Evolutionary conservation across 345 rosid genomes (phyloP).

Genomic region (Eucalyptus regnans): DNA sequence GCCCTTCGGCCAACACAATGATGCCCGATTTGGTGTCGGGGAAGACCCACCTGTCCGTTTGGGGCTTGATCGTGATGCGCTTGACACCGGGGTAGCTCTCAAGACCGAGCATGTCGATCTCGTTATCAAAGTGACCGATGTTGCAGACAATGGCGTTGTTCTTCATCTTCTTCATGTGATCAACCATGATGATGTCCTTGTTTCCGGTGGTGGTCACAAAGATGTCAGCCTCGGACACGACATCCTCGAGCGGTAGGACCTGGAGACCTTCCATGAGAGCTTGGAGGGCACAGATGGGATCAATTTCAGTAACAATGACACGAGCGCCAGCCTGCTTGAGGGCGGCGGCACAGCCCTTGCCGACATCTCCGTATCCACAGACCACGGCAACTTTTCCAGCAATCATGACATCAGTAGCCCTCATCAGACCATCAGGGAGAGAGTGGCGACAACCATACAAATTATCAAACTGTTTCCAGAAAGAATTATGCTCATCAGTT

Average conservation of each 20-base stretch:
- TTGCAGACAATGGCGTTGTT: conserved; percentile 95
- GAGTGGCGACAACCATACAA: conserved; percentile 95
- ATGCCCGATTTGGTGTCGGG: conserved; percentile 67
- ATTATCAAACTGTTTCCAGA: conserved; percentile 57
- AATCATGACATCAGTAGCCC: conserved; percentile 97
- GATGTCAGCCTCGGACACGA: conserved; percentile 60
- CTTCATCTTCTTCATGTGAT: conserved; percentile 93
- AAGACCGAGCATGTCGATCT: conserved; percentile 69
- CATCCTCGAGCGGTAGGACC: conserved; percentile 69
- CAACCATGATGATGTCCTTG: conserved; percentile 86
- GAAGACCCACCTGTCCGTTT: conserved; percentile 93
- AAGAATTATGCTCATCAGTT: background rate
- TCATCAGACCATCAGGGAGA: conserved; percentile 92
- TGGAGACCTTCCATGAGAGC: conserved; percentile 91
- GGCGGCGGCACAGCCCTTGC: conserved; percentile 93
- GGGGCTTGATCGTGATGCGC: conserved; percentile 93
- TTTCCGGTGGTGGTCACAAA: conserved; percentile 92
- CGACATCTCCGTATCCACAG: conserved; percentile 87
- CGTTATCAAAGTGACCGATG: conserved; percentile 95
- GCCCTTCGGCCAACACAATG: conserved; percentile 82
- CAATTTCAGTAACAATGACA: conserved; percentile 81
- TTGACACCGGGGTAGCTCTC: conserved; percentile 74
- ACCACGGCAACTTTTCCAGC: conserved; percentile 88
- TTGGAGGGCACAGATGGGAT: conserved; percentile 87
- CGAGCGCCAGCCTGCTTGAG: conserved; percentile 84